Conservation (phyloP, 192 early-diverging fungal species). For the Coemansia erecta region DNA sequence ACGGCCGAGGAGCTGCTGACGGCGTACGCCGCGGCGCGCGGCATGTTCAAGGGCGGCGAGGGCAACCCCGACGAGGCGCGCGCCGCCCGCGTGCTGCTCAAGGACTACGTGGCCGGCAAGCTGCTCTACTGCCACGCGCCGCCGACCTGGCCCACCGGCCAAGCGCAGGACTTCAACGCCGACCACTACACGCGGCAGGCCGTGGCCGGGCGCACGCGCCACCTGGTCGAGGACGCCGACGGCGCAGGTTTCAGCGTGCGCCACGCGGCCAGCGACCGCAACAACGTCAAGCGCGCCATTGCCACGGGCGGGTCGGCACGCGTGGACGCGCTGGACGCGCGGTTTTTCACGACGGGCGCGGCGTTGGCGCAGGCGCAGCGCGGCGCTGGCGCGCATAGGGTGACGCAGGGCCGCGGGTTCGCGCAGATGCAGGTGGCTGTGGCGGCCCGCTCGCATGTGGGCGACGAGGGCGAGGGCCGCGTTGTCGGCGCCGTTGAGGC, state of each 20-base stretch:
- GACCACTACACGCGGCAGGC: slow-evolving; percentile 70
- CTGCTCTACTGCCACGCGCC: slow-evolving; percentile 88
- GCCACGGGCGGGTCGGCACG: slow-evolving; percentile 42
- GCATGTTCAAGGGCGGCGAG: slow-evolving; percentile 85
- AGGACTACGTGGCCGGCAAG: slow-evolving; percentile 97
- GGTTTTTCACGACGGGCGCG: slow-evolving; percentile 32
- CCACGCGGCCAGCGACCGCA: slow-evolving; percentile 58
- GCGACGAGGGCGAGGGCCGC: slow-evolving; percentile 59
- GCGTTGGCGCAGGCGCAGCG: slow-evolving; percentile 26
- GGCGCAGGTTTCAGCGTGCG: slow-evolving; percentile 33
- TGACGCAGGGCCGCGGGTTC: slow-evolving; percentile 37
- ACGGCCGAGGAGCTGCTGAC: slow-evolving; percentile 88
- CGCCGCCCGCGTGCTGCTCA: slow-evolving; percentile 93
- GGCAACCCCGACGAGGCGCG: slow-evolving; percentile 98
- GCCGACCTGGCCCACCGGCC: slow-evolving; percentile 45
- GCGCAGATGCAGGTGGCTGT: slow-evolving; percentile 35
- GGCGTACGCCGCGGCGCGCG: slow-evolving; percentile 91
- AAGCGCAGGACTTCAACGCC: slow-evolving; percentile 86
- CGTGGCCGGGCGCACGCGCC: slow-evolving; percentile 28
- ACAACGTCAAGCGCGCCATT: slow-evolving; percentile 57
- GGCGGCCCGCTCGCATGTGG: slow-evolving; percentile 31
- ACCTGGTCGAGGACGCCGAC: slow-evolving; percentile 54
- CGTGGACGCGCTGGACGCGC: slow-evolving; percentile 34
- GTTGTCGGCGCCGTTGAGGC: slow-evolving; percentile 47
- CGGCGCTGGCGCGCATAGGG: slow-evolving; percentile 27